These are phyloP conservation scores for Cephaloascus albidus DNA, from an alignment of 805 yeast species.

Conservation along the genomic window DNA sequence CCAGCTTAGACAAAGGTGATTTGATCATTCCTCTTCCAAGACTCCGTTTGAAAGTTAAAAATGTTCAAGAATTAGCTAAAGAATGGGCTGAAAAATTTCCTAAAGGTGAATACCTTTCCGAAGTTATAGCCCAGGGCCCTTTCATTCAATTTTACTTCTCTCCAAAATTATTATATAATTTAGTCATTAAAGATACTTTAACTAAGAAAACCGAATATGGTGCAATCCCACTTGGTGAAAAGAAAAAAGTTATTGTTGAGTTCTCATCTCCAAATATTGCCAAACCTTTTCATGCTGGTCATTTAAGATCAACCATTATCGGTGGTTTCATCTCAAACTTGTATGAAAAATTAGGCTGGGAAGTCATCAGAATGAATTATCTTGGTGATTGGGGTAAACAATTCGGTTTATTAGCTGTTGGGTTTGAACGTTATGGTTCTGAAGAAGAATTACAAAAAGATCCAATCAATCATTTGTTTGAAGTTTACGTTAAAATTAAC, in stretches of 20 bases:
- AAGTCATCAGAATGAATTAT: constrained; percentile 88
- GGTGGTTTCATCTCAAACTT: constrained; percentile 92
- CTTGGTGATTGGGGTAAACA: constrained; percentile 99
- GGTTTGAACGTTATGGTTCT: constrained; percentile 77
- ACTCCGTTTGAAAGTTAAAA: constrained; percentile 67
- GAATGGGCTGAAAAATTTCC: constrained; percentile 79
- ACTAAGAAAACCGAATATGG: constrained; percentile 60
- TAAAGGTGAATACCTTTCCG: constrained; percentile 55
- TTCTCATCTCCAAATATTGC: constrained; percentile 98
- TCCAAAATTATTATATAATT: constrained; percentile 52
- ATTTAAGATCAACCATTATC: constrained; percentile 92
- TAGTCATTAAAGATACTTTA: constrained; percentile 65
- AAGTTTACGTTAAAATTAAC: constrained; percentile 85
- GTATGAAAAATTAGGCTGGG: constrained; percentile 86
- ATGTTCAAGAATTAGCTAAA: constrained; percentile 47
- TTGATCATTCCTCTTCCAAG: constrained; percentile 88
- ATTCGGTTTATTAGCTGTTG: constrained; percentile 92
- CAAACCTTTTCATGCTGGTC: constrained; percentile 99
- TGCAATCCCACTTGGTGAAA: constrained; percentile 59
- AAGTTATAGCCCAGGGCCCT: constrained; percentile 78
- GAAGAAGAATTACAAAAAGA: constrained; percentile 62
- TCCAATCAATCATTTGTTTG: constrained; percentile 91
- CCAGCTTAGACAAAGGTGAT: constrained; percentile 85
- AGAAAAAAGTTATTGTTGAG: constrained; percentile 71
- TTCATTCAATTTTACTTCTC: constrained; percentile 85